These are phyloP conservation scores for Haplosporangium sp. DNA, from an alignment of 371 early-diverging fungal species.

Conservation along the genomic window DNA sequence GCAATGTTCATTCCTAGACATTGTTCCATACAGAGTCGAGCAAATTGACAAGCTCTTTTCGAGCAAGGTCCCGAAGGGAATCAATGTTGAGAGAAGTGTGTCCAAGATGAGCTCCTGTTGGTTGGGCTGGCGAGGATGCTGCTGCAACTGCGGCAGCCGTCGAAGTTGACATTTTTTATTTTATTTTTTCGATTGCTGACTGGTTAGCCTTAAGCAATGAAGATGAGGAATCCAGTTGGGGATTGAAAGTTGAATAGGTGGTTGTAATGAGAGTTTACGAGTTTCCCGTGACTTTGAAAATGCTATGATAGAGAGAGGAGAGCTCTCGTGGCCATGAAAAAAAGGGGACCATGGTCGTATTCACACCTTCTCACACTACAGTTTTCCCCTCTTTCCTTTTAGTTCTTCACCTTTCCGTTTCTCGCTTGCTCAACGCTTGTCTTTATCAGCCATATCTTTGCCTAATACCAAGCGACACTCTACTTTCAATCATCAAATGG, in stretches of 20 bases:
- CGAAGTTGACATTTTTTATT: conserved; percentile 37
- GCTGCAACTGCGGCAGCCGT: conserved; percentile 55
- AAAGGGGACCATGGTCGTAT: background rate
- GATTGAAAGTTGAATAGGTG: no score
- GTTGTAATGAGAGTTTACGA: no score
- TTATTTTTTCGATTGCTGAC: no score
- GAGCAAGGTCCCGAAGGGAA: conserved; percentile 74
- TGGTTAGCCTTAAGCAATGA: background rate
- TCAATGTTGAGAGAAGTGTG: conserved; percentile 64
- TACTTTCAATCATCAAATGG: background rate
- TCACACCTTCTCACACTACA: background rate
- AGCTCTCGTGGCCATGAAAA: background rate
- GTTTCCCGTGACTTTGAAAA: background rate
- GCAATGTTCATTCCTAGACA: background rate
- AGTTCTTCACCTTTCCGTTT: background rate
- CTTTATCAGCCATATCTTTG: background rate
- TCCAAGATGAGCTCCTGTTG: conserved; percentile 55
- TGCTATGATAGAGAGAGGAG: background rate
- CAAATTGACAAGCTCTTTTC: conserved; percentile 77
- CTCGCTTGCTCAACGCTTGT: background rate
- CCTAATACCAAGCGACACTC: background rate
- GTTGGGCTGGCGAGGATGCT: conserved; percentile 44
- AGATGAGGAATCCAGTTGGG: no score
- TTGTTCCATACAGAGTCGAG: conserved; percentile 74
- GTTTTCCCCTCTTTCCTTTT: background rate